Evolutionary conservation across 768 basidiomycete genomes (phyloP), one percentile per base, ranked within the genome.

Genomic region (Megacollybia marginata): DNA sequence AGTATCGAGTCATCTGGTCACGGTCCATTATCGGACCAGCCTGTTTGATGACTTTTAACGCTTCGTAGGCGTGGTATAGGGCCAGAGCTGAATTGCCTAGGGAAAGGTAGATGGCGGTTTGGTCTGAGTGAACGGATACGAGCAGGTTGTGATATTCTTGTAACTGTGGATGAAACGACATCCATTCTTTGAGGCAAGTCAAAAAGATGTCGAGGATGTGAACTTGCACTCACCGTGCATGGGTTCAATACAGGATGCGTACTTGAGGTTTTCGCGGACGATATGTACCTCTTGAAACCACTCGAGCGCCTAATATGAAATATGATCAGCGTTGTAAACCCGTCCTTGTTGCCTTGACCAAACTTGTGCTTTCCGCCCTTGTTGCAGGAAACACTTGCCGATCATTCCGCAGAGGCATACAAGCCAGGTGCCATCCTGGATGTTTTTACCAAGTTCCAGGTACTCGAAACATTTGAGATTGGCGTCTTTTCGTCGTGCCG

Each of bases 1-100:
- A 40, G 18, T 40, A 18, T 15, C 15, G 38, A 2, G 5, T 18
- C 15, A 40, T 13, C 38, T 13, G 2, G 13, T 18, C 8, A 50
- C 36, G 16, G 48, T 44, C n/a, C 15, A 43, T 16, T 45, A 20
- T 32, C 52, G 28, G 31, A 49, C 16, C 15, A 45, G 44, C 28
- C 43, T 42, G 1, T 47, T 13, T 8, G 38, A 40, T 8, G 13
- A 40, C 18, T 8, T 40, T 40, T 18, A 18, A 15, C 38, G 38
- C 38, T 46, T 10, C n/a, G 52, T 60, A 61, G n/a, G 61, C 54
- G 15, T 64, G 62, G 33, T 66, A 57, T 6, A 57, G 52, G 1
- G 63, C 67, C 2, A 62, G 54, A 0, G 59, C 65, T 1, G 69
- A 66, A 48, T 71, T 72, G 0, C 65, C 66, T 0, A 72, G 62